Evolutionary conservation across 2,329 filamentous ascomycete species (phyloP).

Genomic region (Claviceps capensis): DNA sequence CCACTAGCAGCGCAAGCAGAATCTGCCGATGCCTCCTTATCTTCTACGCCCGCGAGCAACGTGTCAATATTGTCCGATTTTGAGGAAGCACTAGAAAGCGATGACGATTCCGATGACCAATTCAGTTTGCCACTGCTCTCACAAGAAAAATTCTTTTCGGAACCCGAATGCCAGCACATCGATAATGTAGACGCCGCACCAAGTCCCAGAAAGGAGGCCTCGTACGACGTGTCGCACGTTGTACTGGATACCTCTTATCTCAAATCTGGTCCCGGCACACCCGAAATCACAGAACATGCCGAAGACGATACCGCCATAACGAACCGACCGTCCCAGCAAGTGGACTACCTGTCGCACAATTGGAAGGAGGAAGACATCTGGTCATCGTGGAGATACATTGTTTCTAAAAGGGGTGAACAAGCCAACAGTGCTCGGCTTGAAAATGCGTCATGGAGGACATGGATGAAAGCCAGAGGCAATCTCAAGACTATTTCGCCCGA

Average conservation of each 20-base stretch:
- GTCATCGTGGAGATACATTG: conserved; percentile 91
- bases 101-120: conserved; percentile 31
- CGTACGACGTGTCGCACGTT: conserved; percentile 38
- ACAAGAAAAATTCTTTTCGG: conserved; percentile 30
- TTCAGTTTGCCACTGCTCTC: conserved; percentile 33
- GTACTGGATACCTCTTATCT: conserved; percentile 36
- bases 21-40: conserved; percentile 42
- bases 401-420: conserved; percentile 64
- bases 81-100: conserved; percentile 33
- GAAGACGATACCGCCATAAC: conserved; percentile 70
- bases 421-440: conserved; percentile 72
- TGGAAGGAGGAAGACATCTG: conserved; percentile 96
- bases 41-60: conserved; percentile 50
- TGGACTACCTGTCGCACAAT: conserved; percentile 89
- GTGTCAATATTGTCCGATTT: conserved; percentile 46
- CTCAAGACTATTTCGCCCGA: conserved; percentile 82
- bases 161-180: conserved; percentile 17
- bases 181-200: conserved; percentile 35
- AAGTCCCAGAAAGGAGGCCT: conserved; percentile 35
- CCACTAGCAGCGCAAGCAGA: conserved; percentile 38
- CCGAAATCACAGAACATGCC: conserved; percentile 44
- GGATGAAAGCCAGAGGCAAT: conserved; percentile 84
- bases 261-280: conserved; percentile 44
- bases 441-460: conserved; percentile 94
- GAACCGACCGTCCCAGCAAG: conserved; percentile 66